Conservation (phyloP, 176 grass and related monocot genomes). For the Carex littledalei region DNA sequence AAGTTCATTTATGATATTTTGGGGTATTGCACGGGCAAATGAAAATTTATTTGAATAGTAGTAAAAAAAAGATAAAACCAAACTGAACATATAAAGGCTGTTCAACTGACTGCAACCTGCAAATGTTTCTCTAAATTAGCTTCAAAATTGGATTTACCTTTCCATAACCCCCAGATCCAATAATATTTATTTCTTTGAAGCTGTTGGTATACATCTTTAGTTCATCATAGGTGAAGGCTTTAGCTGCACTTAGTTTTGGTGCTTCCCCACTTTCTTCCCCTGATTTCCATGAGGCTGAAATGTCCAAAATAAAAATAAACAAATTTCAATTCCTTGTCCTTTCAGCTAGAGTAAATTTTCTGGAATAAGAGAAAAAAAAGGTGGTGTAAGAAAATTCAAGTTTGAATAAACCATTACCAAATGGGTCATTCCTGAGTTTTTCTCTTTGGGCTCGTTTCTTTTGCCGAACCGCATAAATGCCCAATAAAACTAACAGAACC, state of each 20-base stretch:
- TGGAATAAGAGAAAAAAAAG: too few species aligned
- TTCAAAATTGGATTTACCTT: constrained; percentile 39
- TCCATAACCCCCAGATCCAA: constrained; percentile 83
- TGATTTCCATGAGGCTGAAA: constrained; percentile 69
- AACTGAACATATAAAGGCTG: neutral
- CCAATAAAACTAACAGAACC: constrained; percentile 29
- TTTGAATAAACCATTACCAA: too few species aligned
- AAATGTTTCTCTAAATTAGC: neutral
- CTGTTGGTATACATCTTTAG: constrained; percentile 66
- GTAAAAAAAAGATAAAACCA: neutral
- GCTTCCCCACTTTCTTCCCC: constrained; percentile 55
- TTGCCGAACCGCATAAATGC: constrained; percentile 38
- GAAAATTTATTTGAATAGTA: neutral
- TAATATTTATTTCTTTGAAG: constrained; percentile 63
- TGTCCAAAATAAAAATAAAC: neutral
- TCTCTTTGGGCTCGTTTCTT: too few species aligned
- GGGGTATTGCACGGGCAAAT: neutral
- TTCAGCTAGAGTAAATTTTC: too few species aligned
- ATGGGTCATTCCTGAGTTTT: too few species aligned
- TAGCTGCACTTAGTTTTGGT: constrained; percentile 61
- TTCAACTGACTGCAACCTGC: neutral
- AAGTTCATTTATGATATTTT: neutral
- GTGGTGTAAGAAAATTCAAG: too few species aligned
- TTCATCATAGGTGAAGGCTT: constrained; percentile 62
- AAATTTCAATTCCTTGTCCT: constrained; percentile 6